Percentiles rank a stretch among this genome's conserved stretches.
These are phyloP conservation scores for Euphrasia confusa DNA, from an alignment of 257 asterid genomes.

Conservation along the genomic window DNA sequence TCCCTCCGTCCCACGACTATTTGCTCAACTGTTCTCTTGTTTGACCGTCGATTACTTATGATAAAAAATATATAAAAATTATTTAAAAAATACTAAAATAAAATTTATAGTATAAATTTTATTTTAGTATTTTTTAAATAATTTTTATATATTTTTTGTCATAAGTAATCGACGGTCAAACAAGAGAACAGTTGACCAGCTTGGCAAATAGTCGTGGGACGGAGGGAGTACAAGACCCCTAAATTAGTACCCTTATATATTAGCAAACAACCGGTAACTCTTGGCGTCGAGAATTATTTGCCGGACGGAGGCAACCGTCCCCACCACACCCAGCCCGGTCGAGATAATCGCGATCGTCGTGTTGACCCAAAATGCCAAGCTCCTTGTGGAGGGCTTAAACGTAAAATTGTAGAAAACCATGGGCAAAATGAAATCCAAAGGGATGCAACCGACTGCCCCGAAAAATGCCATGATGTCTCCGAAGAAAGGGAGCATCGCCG, in stretches of 20 bases:
- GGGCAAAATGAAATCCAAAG: conserved; percentile 63
- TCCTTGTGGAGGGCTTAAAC: conserved; percentile 43
- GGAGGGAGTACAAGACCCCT: too few species aligned
- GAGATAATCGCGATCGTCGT: conserved; percentile 38
- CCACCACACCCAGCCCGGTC: conserved; percentile 34
- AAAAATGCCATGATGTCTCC: conserved; percentile 70
- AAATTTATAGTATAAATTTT: too few species aligned
- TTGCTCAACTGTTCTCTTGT: too few species aligned
- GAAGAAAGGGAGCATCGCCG: conserved; percentile 75
- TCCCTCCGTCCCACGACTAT: too few species aligned
- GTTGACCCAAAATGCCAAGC: conserved; percentile 44
- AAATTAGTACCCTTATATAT: conserved; percentile 27
- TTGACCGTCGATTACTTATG: too few species aligned
- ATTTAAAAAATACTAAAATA: too few species aligned
- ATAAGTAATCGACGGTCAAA: too few species aligned
- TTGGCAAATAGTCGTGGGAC: too few species aligned
- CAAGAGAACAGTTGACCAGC: too few species aligned
- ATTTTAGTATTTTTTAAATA: too few species aligned
- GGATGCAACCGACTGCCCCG: conserved; percentile 67
- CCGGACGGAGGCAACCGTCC: conserved; percentile 54
- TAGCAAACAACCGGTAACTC: conserved; percentile 51
- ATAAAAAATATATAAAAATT: too few species aligned
- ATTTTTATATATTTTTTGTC: too few species aligned
- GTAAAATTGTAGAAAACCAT: conserved; percentile 56
- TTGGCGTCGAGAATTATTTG: conserved; percentile 59